Conservation (phyloP, 1,139 yeast genomes). For the Debaryomyces fabryi region DNA sequence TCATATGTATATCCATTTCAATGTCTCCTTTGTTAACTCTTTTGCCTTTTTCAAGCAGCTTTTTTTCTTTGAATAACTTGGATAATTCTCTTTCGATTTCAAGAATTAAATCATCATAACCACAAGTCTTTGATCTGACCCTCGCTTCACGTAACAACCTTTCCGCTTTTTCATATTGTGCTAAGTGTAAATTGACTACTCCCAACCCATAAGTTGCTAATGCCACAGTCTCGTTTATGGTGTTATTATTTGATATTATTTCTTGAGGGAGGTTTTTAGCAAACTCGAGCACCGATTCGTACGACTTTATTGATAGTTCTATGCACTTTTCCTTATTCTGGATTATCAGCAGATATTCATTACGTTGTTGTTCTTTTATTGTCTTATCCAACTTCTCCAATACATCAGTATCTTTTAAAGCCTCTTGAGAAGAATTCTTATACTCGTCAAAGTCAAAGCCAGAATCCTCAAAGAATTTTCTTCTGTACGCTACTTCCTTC, state of each 20-base stretch:
- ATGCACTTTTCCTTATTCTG: constrained; percentile 44
- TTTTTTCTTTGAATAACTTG: constrained; percentile 46
- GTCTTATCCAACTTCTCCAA: constrained; percentile 11
- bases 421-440: constrained; percentile 12
- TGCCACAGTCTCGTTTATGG: constrained; percentile 64
- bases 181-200: constrained; percentile 65
- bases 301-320: constrained; percentile 46
- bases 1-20: constrained; percentile 22
- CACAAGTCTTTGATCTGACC: constrained; percentile 68
- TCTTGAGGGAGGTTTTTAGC: constrained; percentile 52
- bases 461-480: constrained; percentile 25
- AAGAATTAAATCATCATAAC: constrained; percentile 60
- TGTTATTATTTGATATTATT: constrained; percentile 20
- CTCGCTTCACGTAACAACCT: constrained; percentile 69
- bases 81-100: constrained; percentile 69
- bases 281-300: constrained; percentile 57
- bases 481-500: constrained; percentile 36
- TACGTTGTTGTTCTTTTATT: constrained; percentile 17
- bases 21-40: constrained; percentile 14
- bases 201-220: constrained; percentile 86
- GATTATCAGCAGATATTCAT: constrained; percentile 23
- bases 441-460: constrained; percentile 27
- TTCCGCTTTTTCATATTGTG: constrained; percentile 59
- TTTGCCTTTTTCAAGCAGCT: constrained; percentile 8
- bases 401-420: constrained; percentile 13